These are phyloP conservation scores for Polytrichum formosum DNA, from an alignment of 225 moss, liverwort and hornwort genomes.

Conservation along the genomic window DNA sequence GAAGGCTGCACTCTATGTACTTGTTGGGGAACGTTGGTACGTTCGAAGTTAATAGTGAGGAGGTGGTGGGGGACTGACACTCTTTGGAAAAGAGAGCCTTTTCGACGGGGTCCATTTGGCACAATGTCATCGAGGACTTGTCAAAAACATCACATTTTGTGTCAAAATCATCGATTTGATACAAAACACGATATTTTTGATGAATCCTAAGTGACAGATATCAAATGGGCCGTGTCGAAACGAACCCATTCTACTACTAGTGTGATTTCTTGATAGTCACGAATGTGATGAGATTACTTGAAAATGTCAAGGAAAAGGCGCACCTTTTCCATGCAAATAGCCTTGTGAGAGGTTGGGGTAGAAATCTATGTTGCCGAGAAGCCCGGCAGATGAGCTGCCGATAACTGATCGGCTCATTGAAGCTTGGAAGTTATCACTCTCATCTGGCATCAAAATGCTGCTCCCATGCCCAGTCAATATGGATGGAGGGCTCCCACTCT, in stretches of 20 bases:
- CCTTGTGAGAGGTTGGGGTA: conserved; percentile 4
- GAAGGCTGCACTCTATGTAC: not conserved
- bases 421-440: conserved; percentile 9
- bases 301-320: not conserved
- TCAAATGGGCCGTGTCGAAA: too few species aligned
- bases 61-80: not conserved
- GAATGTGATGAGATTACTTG: not conserved
- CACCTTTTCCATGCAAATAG: conserved; percentile 6
- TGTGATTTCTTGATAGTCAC: not conserved
- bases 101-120: too few species aligned
- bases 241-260: too few species aligned
- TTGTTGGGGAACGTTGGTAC: not conserved
- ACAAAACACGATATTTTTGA: not conserved
- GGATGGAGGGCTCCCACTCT: conserved; percentile 9
- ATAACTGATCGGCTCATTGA: conserved; percentile 3
- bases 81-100: not conserved
- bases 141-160: too few species aligned
- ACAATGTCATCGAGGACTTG: too few species aligned
- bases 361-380: conserved; percentile 11
- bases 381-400: not conserved
- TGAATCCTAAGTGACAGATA: too few species aligned
- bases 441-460: conserved; percentile 3
- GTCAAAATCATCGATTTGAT: not conserved
- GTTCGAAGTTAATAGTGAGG: not conserved
- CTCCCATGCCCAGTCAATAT: conserved; percentile 13